Evolutionary conservation across 73 alveolate species (phyloP), one percentile per base, ranked within the genome.

Genomic region (Paramecium octaurelia): DNA sequence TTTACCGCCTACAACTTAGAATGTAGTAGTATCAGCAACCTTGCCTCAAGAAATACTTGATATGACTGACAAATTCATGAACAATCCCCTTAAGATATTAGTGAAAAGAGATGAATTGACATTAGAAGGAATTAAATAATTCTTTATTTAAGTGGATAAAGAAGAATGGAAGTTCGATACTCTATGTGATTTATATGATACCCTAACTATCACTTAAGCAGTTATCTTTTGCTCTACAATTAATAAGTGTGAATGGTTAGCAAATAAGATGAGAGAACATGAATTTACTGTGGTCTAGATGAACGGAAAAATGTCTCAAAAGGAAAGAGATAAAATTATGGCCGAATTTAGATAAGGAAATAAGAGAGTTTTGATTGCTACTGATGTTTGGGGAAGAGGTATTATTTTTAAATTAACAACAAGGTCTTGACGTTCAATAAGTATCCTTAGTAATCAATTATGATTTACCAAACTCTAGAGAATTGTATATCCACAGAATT

Each of bases 61-160:
- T 88, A 95, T 95, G 98, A 96, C 98, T 4, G 92, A 97, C 46
- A 97, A 97, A 93, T 97, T 97, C 94, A 97, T 97, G 97, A 98
- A 98, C 90, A 97, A 98, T 84, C 99, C 99, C 21, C 94, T 98
- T 43, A 98, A 96, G 75, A 98, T 98, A 77, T 95, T 98, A 70
- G 99, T 98, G 60, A 98, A 98, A 90, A 97, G 99, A 88, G 99
- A 98, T 92, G 99, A 99, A 95, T 93, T 99, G 86, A 97, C 99
- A 68, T 95, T 99, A 80, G 99, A 98, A 86, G 99, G 99, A 48
- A 99, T 99, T 86, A 97, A 98, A 92, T 99, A 99, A 94, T 98
- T 96, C 93, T 98, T 95, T 83, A 96, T 97, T 58, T 93, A 97
- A 58, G 98, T 98, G 18, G 99, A 97, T 94, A 97, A 97, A 93